Evolutionary conservation across 2,329 filamentous ascomycete species (phyloP).

Genomic region (Cephalotrichum gorgonifer): DNA sequence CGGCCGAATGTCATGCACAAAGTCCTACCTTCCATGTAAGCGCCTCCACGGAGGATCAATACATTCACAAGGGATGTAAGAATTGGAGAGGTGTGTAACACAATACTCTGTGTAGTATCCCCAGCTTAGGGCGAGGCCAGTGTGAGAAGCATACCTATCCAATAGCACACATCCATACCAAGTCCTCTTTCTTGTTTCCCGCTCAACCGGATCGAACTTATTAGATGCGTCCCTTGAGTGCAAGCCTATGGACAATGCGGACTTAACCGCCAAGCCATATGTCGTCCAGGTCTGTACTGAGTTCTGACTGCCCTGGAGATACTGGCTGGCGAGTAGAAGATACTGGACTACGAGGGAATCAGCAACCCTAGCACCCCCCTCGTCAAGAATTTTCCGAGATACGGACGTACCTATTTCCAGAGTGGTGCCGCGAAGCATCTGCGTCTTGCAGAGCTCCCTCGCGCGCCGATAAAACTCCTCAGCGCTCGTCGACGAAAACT

Average conservation of each 20-base stretch:
- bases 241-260: conserved; percentile 21
- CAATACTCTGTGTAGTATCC: too few relatives aligned
- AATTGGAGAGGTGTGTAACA: too few relatives aligned
- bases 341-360: conserved; percentile 15
- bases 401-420: conserved; percentile 25
- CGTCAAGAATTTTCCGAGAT: neutral
- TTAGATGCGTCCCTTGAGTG: conserved; percentile 10
- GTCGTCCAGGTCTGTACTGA: conserved; percentile 20
- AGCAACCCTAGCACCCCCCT: neutral
- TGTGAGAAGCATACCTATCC: neutral
- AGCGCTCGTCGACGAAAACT: too few relatives aligned
- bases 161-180: conserved; percentile 4
- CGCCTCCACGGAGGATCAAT: neutral
- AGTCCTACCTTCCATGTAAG: too few relatives aligned
- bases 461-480: conserved; percentile 31
- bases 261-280: conserved; percentile 19
- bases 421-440: conserved; percentile 24
- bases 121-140: too few relatives aligned
- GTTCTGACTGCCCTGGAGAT: conserved; percentile 22
- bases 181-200: neutral
- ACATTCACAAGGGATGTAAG: neutral
- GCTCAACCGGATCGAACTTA: neutral
- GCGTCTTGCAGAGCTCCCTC: conserved; percentile 25
- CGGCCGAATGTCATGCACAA: conserved; percentile 4
- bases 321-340: conserved; percentile 19